phyloP scores from a whole-genome alignment of 257 asterid genomes.

The Solanum chmielewskii region DNA sequence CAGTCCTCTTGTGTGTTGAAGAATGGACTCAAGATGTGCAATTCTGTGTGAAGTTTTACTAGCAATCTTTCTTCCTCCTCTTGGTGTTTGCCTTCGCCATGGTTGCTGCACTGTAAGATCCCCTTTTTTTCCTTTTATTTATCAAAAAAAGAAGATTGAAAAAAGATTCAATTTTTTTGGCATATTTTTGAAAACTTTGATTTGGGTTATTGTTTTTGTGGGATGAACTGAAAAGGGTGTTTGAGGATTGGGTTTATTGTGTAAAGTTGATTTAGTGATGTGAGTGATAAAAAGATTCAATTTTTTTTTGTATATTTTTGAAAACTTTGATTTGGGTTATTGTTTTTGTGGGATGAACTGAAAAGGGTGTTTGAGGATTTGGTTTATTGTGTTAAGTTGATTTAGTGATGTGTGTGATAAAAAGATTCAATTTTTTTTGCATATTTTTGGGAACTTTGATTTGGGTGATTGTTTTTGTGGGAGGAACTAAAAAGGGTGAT shows the following conservation, averaged over 20 bases:
- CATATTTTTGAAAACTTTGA: not conserved
- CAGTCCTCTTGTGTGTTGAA: not conserved
- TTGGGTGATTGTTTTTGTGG: not conserved
- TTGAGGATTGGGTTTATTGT: not conserved
- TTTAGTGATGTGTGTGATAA: not conserved
- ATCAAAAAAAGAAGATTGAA: not conserved
- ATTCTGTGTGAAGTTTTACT: conserved; percentile 30
- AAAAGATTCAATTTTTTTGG: not conserved
- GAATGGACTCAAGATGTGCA: conserved; percentile 39
- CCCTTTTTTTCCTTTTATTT: not conserved
- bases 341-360: not conserved
- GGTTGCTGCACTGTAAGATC: conserved; percentile 76
- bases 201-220: not conserved
- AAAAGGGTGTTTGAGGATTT: not conserved
- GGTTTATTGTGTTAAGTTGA: not conserved
- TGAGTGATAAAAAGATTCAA: not conserved
- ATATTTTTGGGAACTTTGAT: not conserved
- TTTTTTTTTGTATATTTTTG: not conserved
- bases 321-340: not conserved
- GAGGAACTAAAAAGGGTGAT: not conserved
- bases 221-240: not conserved
- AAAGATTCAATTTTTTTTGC: not conserved
- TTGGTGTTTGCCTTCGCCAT: conserved; percentile 74
- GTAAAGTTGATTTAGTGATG: not conserved
- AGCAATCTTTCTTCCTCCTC: conserved; percentile 69